Evolutionary conservation across 139 green algal species (phyloP).

Genomic region (Tetradesmus obliquus): DNA sequence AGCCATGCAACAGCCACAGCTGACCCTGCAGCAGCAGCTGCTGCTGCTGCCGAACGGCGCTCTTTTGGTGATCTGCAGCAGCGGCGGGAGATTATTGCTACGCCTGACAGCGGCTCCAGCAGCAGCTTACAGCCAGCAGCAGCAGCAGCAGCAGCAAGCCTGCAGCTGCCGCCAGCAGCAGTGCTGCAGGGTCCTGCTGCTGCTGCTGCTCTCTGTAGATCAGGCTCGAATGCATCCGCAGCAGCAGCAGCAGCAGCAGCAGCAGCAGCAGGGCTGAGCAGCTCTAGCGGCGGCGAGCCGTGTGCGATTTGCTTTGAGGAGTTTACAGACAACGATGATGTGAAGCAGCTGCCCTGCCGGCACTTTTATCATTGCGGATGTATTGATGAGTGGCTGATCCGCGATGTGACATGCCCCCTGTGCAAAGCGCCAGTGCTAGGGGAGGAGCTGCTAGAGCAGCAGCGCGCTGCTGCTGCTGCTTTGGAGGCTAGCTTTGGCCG

Average conservation of each 20-base stretch:
- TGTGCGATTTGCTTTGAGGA: slow-evolving; percentile 43
- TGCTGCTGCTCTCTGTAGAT: background rate
- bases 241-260: slow-evolving; percentile 36
- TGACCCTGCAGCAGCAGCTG: slow-evolving; percentile 1
- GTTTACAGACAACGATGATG: slow-evolving; percentile 29
- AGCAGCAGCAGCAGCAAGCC: background rate
- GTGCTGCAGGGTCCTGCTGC: background rate
- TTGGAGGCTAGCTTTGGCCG: slow-evolving; percentile 20
- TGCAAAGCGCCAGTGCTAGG: slow-evolving; percentile 27
- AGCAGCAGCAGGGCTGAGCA: background rate
- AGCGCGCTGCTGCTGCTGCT: background rate
- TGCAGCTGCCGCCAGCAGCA: slow-evolving; percentile 4
- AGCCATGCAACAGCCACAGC: background rate
- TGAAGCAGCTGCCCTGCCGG: slow-evolving; percentile 34
- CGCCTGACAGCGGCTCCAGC: background rate
- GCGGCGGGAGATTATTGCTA: background rate
- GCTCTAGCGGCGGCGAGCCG: background rate
- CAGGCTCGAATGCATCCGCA: background rate
- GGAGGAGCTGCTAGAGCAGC: slow-evolving; percentile 2
- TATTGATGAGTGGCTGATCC: slow-evolving; percentile 32
- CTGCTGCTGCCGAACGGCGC: background rate
- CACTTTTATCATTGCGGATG: slow-evolving; percentile 33
- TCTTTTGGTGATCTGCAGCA: slow-evolving; percentile 3
- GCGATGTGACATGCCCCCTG: slow-evolving; percentile 18
- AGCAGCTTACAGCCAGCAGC: background rate